phyloP scores from a whole-genome alignment of 108 stramenopile species.

The Schizochytrium sp. region DNA sequence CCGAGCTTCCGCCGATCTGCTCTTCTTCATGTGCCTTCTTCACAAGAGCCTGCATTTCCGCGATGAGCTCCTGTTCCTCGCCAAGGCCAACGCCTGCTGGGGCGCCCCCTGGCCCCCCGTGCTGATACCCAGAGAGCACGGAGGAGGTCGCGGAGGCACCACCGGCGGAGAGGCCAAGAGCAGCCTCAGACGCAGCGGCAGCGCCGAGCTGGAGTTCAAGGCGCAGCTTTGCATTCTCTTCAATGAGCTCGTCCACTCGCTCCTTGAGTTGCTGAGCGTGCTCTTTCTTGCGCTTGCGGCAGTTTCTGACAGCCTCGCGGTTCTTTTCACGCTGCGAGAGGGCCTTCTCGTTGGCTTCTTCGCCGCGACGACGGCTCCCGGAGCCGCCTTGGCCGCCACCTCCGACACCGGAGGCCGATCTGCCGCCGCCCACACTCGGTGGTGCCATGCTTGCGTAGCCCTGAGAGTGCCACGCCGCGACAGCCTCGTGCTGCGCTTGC shows the following conservation, averaged over 20 bases:
- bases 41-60: conserved; percentile 33
- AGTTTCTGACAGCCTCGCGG: conserved; percentile 55
- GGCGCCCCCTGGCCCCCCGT: conserved; percentile 5
- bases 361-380: neutral
- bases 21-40: conserved; percentile 3
- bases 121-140: conserved; percentile 7
- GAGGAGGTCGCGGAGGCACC: neutral
- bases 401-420: conserved; percentile 15
- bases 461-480: conserved; percentile 43
- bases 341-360: neutral
- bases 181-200: neutral
- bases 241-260: conserved; percentile 47
- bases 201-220: conserved; percentile 45
- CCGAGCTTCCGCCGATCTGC: neutral
- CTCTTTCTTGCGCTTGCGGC: conserved; percentile 59
- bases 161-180: neutral
- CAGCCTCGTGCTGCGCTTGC: conserved; percentile 5
- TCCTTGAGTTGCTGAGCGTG: conserved; percentile 41
- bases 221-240: conserved; percentile 23
- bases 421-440: neutral
- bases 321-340: conserved; percentile 56
- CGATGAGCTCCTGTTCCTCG: conserved; percentile 56
- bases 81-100: conserved; percentile 31
- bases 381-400: conserved; percentile 3
- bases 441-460: conserved; percentile 48